A percentile compares a stretch with the other conserved stretches of the same genome.
These are phyloP conservation scores for Phyllachora maydis DNA, from an alignment of 2,329 filamentous ascomycete species.

Conservation along the genomic window DNA sequence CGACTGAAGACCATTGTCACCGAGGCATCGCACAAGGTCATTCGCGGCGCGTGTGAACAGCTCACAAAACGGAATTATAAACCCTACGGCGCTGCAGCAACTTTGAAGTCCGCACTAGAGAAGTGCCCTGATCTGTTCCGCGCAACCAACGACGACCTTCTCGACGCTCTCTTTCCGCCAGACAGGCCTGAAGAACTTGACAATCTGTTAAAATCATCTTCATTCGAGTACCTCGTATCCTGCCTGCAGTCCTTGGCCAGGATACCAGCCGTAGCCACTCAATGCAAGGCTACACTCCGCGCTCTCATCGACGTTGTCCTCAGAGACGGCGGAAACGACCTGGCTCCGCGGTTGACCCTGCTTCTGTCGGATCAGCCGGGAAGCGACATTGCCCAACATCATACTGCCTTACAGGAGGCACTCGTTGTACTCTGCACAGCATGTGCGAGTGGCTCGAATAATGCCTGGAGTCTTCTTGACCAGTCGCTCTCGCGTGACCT, in stretches of 20 bases:
- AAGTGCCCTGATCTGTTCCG: constrained; percentile 20
- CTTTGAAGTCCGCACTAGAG: constrained; percentile 19
- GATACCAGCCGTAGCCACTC: neutral
- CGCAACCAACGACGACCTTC: constrained; percentile 9
- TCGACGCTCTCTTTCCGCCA: constrained; percentile 20
- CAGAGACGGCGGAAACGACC: too few relatives aligned
- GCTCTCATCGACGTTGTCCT: too few relatives aligned
- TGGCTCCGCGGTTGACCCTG: too few relatives aligned
- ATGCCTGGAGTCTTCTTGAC: constrained; percentile 24
- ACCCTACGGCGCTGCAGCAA: constrained; percentile 30
- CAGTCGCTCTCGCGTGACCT: constrained; percentile 21
- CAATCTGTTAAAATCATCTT: constrained; percentile 44
- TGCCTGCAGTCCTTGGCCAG: constrained; percentile 36
- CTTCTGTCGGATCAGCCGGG: too few relatives aligned
- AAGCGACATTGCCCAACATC: too few relatives aligned
- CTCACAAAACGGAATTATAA: constrained; percentile 31
- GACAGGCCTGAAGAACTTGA: constrained; percentile 36
- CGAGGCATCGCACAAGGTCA: constrained; percentile 11
- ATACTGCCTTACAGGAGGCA: too few relatives aligned
- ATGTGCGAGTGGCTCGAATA: constrained; percentile 11
- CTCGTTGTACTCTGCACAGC: too few relatives aligned
- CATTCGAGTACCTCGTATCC: constrained; percentile 42
- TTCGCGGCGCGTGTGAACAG: constrained; percentile 16
- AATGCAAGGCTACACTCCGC: too few relatives aligned
- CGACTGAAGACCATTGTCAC: constrained; percentile 5